Evolutionary conservation across 768 basidiomycete genomes (phyloP), one percentile per base, ranked within the genome.

Genomic region (Trametes cinnabarina): DNA sequence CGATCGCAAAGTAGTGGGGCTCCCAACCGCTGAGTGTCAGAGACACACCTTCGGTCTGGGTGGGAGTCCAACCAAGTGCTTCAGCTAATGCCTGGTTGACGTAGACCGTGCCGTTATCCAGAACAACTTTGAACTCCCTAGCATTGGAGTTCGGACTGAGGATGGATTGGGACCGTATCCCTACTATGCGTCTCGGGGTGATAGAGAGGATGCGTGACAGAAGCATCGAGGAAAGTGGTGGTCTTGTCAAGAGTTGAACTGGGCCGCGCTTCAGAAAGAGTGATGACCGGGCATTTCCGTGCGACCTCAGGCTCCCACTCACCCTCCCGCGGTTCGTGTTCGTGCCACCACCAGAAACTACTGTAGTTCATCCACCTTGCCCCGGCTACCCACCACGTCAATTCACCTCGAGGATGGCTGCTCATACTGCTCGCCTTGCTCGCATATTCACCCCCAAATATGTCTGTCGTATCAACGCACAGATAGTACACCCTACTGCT

Each of bases 401-500:
- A n/a, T n/a, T n/a, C n/a, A 14, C n/a, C n/a, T n/a, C n/a, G n/a
- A n/a, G n/a, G 6, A 63, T 61, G 59, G 46, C 58, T 40, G 49
- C 50, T 0, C 55, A 69, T 41, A 68, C 65, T 34, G 57, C 63
- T 46, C 70, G 72, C n/a, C 66, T 72, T 17, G 60, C 69, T 32
- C 66, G 69, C 8, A 43, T 73, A 9, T 73, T 74, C 57, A 72
- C 72, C 6, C 61, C 70, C 1, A 63, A 65, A 57, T 65, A 66
- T 40, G 67, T 66, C 3, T 44, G 57, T 8, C 50, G 55, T 12
- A 69, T 73, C 23, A 73, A 74, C 53, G 71, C 72, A 1, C 73
- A 74, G 55, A 63, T 75, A 11, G 72, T 74, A 14, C 57, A 73
- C 53, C 74, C 74, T 1, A 65, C 65, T 3, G 28, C 23, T 22